phyloP scores from a whole-genome alignment of 306 rosid species.

The Biancaea sappan region DNA sequence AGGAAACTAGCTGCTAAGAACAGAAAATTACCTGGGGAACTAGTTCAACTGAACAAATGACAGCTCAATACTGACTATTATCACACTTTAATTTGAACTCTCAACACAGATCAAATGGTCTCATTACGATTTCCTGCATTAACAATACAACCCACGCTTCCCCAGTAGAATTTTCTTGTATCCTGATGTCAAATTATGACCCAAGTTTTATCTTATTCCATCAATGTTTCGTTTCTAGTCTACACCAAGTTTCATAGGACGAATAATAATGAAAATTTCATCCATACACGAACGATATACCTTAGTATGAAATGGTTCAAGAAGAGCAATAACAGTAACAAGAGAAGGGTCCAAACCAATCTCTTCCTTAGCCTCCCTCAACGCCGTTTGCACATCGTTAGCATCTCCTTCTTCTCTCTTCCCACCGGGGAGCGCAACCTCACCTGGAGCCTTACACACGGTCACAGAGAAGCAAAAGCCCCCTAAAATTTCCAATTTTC shows the following conservation, averaged over 20 bases:
- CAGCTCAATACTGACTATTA: neutral
- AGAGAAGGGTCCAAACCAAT: slow-evolving; percentile 80
- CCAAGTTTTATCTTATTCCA: neutral
- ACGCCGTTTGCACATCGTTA: slow-evolving; percentile 69
- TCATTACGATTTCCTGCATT: neutral
- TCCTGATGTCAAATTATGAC: neutral
- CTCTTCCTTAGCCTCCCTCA: slow-evolving; percentile 92
- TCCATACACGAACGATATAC: slow-evolving; percentile 14
- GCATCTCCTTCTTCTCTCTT: slow-evolving; percentile 71
- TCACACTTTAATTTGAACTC: neutral
- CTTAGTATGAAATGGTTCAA: slow-evolving; percentile 61
- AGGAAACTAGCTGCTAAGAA: neutral
- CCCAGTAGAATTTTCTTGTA: neutral
- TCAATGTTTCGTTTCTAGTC: neutral
- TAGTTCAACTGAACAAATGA: neutral
- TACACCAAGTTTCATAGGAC: neutral
- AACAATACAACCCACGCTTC: neutral
- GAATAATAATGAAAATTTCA: neutral
- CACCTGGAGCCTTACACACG: slow-evolving; percentile 54
- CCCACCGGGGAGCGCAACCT: slow-evolving; percentile 91
- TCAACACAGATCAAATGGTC: neutral
- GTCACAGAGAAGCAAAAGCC: neutral
- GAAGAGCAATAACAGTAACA: slow-evolving; percentile 59
- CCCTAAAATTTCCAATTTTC: neutral
- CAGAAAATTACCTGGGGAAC: neutral